Evolutionary conservation across 75 land plant species (phyloP).

Genomic region (Cunninghamia lanceolata): DNA sequence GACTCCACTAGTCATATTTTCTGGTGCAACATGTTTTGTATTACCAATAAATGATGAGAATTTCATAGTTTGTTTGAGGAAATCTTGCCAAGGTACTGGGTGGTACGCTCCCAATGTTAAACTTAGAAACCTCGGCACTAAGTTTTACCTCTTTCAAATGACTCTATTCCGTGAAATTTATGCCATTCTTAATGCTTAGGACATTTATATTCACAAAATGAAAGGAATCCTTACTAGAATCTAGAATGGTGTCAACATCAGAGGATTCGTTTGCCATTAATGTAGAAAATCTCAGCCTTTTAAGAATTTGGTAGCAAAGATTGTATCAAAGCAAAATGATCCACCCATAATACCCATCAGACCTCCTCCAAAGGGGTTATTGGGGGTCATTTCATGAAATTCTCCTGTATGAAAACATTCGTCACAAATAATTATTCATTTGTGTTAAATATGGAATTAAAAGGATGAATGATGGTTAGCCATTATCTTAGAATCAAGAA

Average conservation of each 20-base stretch:
- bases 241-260: neutral
- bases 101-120: constrained; percentile 10
- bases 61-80: constrained; percentile 23
- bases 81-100: constrained; percentile 16
- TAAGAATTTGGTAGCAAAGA: neutral
- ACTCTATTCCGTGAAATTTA: neutral
- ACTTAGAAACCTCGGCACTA: neutral
- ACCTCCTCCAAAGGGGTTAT: neutral
- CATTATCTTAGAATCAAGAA: constrained; percentile 2
- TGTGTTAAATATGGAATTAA: neutral
- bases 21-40: neutral
- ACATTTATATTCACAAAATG: neutral
- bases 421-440: neutral
- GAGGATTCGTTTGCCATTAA: neutral
- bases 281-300: neutral
- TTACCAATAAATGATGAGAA: constrained; percentile 17
- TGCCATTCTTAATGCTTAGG: neutral
- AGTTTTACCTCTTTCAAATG: neutral
- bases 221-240: neutral
- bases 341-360: neutral
- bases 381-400: neutral
- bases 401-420: neutral
- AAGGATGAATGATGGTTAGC: neutral
- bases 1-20: neutral
- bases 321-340: neutral